phyloP scores from a whole-genome alignment of 192 early-diverging fungal species.

The Coemansia sp. region DNA sequence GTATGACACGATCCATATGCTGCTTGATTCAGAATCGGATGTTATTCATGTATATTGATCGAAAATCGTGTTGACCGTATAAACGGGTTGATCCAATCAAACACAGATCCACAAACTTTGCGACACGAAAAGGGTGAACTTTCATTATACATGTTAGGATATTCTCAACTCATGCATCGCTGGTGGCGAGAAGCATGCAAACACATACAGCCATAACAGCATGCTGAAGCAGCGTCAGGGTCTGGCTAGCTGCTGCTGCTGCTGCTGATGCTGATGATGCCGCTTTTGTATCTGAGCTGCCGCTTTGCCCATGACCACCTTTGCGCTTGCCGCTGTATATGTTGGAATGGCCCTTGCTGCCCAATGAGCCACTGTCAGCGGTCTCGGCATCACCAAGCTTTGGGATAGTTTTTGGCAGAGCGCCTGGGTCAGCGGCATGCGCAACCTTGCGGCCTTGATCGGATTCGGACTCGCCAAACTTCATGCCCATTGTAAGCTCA shows the following conservation, averaged over 20 bases:
- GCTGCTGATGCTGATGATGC: constrained; percentile 6
- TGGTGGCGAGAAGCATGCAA: neutral
- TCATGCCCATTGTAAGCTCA: constrained; percentile 53
- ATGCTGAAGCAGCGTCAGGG: neutral
- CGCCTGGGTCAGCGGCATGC: constrained; percentile 25
- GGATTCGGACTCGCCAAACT: constrained; percentile 33
- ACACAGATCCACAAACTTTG: no score
- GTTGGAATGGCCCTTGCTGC: neutral
- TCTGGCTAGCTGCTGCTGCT: constrained; percentile 5
- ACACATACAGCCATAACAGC: neutral
- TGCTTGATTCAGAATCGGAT: no score
- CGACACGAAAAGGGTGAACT: no score
- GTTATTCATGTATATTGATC: no score
- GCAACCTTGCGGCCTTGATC: constrained; percentile 11
- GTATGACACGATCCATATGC: no score
- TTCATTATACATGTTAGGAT: no score
- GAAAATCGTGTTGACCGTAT: no score
- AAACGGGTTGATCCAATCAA: no score
- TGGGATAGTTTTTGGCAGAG: constrained; percentile 42
- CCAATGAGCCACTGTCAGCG: neutral
- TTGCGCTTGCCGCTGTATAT: constrained; percentile 2
- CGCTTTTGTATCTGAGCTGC: neutral
- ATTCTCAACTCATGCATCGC: neutral
- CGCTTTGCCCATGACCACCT: neutral
- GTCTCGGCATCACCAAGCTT: constrained; percentile 14